These are phyloP conservation scores for Aspergillus brunneoviolaceus DNA, from an alignment of 2,329 filamentous ascomycete genomes.

Conservation along the genomic window DNA sequence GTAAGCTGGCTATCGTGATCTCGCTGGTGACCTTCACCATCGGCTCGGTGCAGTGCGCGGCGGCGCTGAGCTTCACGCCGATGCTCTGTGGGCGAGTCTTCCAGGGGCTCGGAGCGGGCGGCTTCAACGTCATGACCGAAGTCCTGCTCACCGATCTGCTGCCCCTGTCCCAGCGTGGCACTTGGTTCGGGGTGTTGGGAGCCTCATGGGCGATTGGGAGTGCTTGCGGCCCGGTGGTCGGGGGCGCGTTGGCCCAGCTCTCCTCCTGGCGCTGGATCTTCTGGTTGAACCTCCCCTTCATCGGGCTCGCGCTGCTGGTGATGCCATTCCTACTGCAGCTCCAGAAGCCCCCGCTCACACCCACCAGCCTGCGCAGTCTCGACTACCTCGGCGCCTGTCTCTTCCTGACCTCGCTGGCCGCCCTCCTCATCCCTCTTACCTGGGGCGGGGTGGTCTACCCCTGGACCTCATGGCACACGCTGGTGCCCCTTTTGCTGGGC, in stretches of 20 bases:
- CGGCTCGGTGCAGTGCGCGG: no score
- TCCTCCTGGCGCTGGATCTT: not conserved
- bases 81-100: no score
- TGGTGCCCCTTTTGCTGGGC: constrained; percentile 62
- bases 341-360: no score
- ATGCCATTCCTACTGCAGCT: not conserved
- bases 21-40: no score
- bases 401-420: constrained; percentile 60
- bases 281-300: constrained; percentile 17
- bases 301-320: constrained; percentile 13
- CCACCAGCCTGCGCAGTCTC: constrained; percentile 1
- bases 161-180: not conserved
- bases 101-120: not conserved
- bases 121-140: not conserved
- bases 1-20: no score
- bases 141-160: not conserved
- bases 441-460: constrained; percentile 66
- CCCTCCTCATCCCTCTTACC: constrained; percentile 62
- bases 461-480: constrained; percentile 62
- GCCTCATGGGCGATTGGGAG: not conserved
- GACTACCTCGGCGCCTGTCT: constrained; percentile 64
- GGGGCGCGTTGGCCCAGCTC: not conserved
- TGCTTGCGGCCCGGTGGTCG: not conserved
- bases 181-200: not conserved
- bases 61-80: no score